Conservation (phyloP, 2,329 filamentous ascomycete genomes). For the Alternaria ethzedia region DNA sequence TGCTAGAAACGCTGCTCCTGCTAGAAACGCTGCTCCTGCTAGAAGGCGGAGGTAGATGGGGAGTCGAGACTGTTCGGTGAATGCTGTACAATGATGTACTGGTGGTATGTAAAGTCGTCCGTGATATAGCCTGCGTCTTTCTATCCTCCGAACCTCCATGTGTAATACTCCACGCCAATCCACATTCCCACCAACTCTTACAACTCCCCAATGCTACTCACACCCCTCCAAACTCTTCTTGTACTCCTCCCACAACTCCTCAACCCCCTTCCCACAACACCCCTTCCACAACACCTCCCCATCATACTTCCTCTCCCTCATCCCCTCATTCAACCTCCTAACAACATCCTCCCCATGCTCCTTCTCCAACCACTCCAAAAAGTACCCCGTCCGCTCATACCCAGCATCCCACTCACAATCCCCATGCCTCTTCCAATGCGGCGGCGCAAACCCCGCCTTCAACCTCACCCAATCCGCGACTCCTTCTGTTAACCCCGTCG, state of each 20-base stretch:
- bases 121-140: not conserved
- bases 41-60: not conserved
- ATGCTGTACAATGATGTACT: not conserved
- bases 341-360: conserved; percentile 61
- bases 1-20: not conserved
- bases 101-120: not conserved
- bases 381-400: conserved; percentile 91
- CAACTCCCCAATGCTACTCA: not conserved
- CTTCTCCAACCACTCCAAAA: conserved; percentile 82
- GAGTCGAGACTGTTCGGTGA: not conserved
- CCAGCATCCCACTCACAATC: conserved; percentile 80
- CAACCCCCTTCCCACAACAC: conserved; percentile 70
- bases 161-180: not conserved
- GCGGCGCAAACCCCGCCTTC: conserved; percentile 72
- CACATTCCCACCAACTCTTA: not conserved
- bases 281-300: conserved; percentile 71
- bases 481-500: conserved; percentile 83
- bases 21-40: not conserved
- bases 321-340: conserved; percentile 67
- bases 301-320: conserved; percentile 69
- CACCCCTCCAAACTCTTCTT: conserved; percentile 51
- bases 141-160: not conserved
- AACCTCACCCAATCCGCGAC: conserved; percentile 93
- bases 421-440: conserved; percentile 75
- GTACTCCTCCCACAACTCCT: conserved; percentile 79